Evolutionary conservation across 2,329 filamentous ascomycete genomes (phyloP).

Genomic region (Clarireedia monteithiana): DNA sequence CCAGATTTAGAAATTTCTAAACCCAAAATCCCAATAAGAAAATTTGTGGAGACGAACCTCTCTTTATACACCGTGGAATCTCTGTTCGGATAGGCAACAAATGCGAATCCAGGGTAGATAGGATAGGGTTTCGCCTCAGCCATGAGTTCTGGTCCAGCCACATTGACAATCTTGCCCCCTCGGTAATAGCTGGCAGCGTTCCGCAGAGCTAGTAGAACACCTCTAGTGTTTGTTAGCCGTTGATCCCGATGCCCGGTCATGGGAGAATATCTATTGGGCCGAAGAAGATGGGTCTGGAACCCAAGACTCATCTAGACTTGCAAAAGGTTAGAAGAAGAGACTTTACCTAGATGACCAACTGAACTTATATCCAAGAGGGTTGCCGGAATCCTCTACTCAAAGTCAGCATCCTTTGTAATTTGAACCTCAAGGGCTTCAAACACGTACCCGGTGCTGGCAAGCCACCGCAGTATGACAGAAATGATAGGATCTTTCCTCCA

Average conservation of each 20-base stretch:
- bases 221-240: slow-evolving; percentile 38
- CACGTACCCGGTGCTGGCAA: slow-evolving; percentile 45
- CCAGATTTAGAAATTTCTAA: too few species aligned
- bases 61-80: slow-evolving; percentile 56
- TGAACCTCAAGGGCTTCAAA: too few species aligned
- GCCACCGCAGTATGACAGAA: slow-evolving; percentile 70
- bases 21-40: too few species aligned
- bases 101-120: slow-evolving; percentile 74
- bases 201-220: slow-evolving; percentile 77
- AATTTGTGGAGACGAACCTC: slow-evolving; percentile 31
- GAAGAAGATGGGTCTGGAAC: too few species aligned
- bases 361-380: slow-evolving; percentile 95
- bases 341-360: slow-evolving; percentile 35
- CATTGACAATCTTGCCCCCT: slow-evolving; percentile 65
- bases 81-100: slow-evolving; percentile 89
- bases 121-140: slow-evolving; percentile 78
- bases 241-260: too few species aligned
- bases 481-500: slow-evolving; percentile 77
- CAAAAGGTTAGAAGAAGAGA: too few species aligned
- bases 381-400: slow-evolving; percentile 60
- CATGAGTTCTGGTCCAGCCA: slow-evolving; percentile 67
- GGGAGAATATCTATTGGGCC: too few species aligned
- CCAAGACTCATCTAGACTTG: too few species aligned
- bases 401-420: too few species aligned
- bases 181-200: slow-evolving; percentile 82